Evolutionary conservation across 2,329 filamentous ascomycete genomes (phyloP), one percentile per base, ranked within the genome.

Genomic region (Fusarium newnesense): DNA sequence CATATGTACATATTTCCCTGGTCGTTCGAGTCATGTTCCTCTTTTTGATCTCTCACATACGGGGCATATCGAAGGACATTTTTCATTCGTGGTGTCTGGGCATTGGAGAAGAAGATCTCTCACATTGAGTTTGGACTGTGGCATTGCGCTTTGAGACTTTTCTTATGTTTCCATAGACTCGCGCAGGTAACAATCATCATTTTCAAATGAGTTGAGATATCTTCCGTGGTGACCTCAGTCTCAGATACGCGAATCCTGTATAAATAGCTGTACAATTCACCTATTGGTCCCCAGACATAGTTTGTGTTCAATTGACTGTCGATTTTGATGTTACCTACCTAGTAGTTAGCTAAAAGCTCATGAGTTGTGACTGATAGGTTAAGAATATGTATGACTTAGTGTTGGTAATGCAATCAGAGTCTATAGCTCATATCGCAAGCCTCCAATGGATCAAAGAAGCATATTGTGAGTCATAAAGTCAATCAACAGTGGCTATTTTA

Each of bases 171-270:
- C 72, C 70, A 80, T 82, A 81, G 80, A 81, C 79, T 79, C 75
- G 77, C 77, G 79, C 79, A 79, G 75, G 76, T 77, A 77, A 78
- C 73, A 79, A 79, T 76, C 74, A 76, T 78, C 70, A 60, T 78
- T 77, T 54, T 67, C 70, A 75, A 77, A 75, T 64, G 74, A 64
- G 73, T 60, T 63, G 65, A 77, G 60, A 60, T 60, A 44, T 72
- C 71, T 62, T 62, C 59, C 56, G 42, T 30, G 49, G 62, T 77
- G 72, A 77, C 63, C 52, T 50, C 62, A 61, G 52, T 49, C 64
- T 66, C 61, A 53, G 60, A 58, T 47, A 61, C 39, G 47, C 66
- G 60, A 61, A 75, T 67, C 62, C 60, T 77, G 75, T 77, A 77
- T 74, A 70, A 77, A 67, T 77, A 77, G 66, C 67, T 72, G 72